Evolutionary conservation across 805 yeast species (phyloP).

Genomic region (Saccharomycodes ludwigii): DNA sequence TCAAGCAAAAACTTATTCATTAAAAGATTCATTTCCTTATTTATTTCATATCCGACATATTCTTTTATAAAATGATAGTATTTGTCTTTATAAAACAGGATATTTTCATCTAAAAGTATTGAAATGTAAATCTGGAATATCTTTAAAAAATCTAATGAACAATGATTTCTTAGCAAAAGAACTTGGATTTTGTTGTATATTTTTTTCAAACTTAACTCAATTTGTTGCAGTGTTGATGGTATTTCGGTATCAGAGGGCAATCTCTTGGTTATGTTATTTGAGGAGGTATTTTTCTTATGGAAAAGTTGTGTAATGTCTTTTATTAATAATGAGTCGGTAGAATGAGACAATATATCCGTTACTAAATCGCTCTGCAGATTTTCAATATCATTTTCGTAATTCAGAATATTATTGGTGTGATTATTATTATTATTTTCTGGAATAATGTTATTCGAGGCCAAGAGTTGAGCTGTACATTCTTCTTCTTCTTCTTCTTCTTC

Average conservation of each 20-base stretch:
- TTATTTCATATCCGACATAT: conserved; percentile 11
- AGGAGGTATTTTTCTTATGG: neutral
- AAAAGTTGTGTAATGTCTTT: neutral
- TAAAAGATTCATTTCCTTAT: conserved; percentile 13
- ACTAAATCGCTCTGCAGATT: no score
- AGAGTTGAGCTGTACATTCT: no score
- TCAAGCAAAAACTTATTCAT: conserved; percentile 14
- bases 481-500: no score
- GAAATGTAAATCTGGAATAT: conserved; percentile 8
- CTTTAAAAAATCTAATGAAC: conserved; percentile 17
- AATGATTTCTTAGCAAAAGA: conserved; percentile 13
- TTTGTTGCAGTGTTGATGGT: no score
- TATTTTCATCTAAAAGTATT: neutral
- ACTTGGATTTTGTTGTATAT: conserved; percentile 17
- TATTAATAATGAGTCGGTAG: neutral
- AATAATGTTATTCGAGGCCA: no score
- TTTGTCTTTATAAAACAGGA: neutral
- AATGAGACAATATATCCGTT: neutral
- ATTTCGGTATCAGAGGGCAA: neutral
- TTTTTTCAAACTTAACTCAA: conserved; percentile 7
- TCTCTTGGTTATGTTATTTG: neutral
- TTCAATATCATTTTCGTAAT: no score
- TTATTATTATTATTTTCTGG: no score
- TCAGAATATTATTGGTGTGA: no score
- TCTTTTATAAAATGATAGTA: conserved; percentile 4